Conservation (phyloP, 2,329 filamentous ascomycete genomes). For the Diaporthe australafricana region DNA sequence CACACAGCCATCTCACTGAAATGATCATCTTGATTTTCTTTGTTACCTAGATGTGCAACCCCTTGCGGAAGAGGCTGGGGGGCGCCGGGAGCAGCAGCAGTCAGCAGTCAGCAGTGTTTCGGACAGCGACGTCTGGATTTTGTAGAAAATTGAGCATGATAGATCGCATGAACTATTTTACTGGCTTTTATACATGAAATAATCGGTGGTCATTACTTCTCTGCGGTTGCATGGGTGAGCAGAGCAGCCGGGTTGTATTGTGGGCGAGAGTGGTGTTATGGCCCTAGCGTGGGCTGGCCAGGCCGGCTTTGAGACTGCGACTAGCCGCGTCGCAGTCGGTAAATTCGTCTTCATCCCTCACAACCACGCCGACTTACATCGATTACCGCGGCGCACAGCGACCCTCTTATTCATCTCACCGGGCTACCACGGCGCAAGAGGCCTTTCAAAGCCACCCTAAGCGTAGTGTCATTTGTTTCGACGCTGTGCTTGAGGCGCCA, state of each 20-base stretch:
- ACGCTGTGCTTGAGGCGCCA: neutral
- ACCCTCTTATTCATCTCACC: constrained; percentile 2
- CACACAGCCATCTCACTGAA: no score
- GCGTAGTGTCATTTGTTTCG: neutral
- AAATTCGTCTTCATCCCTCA: constrained; percentile 28
- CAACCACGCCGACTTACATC: constrained; percentile 29
- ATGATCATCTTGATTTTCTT: neutral
- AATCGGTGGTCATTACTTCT: neutral
- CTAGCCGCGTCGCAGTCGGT: constrained; percentile 21
- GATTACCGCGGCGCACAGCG: constrained; percentile 17
- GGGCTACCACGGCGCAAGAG: neutral
- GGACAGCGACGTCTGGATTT: neutral
- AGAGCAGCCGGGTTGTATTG: neutral
- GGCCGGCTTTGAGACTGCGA: constrained; percentile 22
- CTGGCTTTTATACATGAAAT: no score
- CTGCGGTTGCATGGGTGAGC: neutral
- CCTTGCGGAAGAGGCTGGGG: neutral
- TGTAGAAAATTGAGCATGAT: no score
- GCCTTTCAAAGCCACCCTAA: neutral
- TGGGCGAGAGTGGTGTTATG: constrained; percentile 13
- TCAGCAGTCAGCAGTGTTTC: neutral
- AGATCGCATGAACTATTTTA: no score
- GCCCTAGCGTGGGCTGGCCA: constrained; percentile 31
- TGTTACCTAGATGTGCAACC: neutral
- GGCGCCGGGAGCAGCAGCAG: neutral